Percentiles rank a stretch among this genome's conserved stretches.
Conservation (phyloP, 2,329 filamentous ascomycete species). For the Pseudocercospora vitis region DNA sequence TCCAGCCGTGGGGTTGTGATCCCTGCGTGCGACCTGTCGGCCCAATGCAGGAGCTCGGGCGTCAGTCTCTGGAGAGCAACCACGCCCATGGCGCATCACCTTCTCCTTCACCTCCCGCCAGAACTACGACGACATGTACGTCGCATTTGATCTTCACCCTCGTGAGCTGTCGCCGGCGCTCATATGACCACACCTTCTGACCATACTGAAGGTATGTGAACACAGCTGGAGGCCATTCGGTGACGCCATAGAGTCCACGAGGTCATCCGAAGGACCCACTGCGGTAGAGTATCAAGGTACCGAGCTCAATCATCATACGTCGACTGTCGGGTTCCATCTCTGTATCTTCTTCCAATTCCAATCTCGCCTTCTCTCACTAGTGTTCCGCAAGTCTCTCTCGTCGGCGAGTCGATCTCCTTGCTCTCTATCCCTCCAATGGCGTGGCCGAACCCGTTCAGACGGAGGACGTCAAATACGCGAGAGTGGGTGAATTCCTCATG, state of each 20-base stretch:
- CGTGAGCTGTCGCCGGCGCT: not conserved
- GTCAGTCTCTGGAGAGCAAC: no score
- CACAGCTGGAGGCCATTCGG: not conserved
- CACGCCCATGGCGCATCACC: no score
- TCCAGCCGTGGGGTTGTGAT: no score
- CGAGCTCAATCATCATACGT: conserved; percentile 4
- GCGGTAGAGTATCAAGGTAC: conserved; percentile 3
- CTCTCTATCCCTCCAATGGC: conserved; percentile 39
- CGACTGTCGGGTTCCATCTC: not conserved
- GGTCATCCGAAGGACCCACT: conserved; percentile 3
- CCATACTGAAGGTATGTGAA: not conserved
- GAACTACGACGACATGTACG: no score
- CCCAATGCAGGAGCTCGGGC: no score
- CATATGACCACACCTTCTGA: conserved; percentile 4
- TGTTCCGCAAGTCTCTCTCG: not conserved
- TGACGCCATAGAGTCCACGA: conserved; percentile 2
- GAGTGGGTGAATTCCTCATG: conserved; percentile 38
- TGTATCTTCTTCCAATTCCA: not conserved
- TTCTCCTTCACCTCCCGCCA: no score
- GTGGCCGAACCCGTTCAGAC: conserved; percentile 45
- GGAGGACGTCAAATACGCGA: conserved; percentile 45
- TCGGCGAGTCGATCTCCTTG: not conserved
- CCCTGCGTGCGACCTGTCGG: no score
- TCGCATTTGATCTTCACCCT: not conserved
- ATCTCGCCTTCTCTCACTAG: not conserved